Base-by-base conservation (phyloP, 1,284 basidiomycete genomes). In the Pascua guehoae region DNA sequence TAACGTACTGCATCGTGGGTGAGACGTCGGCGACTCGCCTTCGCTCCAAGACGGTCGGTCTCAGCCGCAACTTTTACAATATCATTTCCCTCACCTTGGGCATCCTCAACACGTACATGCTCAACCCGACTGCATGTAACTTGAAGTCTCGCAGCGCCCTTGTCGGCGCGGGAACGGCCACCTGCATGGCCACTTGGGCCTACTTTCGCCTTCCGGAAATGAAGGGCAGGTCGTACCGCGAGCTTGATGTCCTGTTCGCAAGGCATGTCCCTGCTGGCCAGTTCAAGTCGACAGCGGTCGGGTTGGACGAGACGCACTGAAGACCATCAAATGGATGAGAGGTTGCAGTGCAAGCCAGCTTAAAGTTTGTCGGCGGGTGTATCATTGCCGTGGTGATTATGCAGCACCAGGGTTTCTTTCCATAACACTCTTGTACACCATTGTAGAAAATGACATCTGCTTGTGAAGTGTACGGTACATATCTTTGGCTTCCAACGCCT, bases 1-100 rank as follows among this genome's bases (percentile, higher is more conserved):
- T 80, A 75, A 78, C 78, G 77, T 68, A 57, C 53, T 65, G 66
- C 48, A 61, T 79, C 41, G 75, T 79, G 41, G 75, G 75, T 12
- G 79, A 80, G 60, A 71, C 74, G n/a, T 64, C 70, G 0, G 76
- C 77, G 14, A 78, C 76, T 10, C 74, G 78, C 37, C 69, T 79
- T 4, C 70, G 79, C 47, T 71, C 75, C 50, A 81, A 81, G 68
- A 77, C 80, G 5, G 76, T 81, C 65, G 80, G 77, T 5, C 71
- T 82, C 12, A 59, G 63, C 12, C 72, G 80, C 37, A 77, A 75
- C 58, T 59, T 68, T 8, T 81, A 80, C 73, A 77, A 79, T 60
- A 63, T 79, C 24, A 41, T 44, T n/a, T 39, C 41, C 32, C 46
- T 62, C n/a, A 47, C 52, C 24, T 41, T 18, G 39, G 53, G 60